These are phyloP conservation scores for Microbotryum lychnidis-dioicae DNA, from an alignment of 1,284 basidiomycete genomes.

Conservation along the genomic window DNA sequence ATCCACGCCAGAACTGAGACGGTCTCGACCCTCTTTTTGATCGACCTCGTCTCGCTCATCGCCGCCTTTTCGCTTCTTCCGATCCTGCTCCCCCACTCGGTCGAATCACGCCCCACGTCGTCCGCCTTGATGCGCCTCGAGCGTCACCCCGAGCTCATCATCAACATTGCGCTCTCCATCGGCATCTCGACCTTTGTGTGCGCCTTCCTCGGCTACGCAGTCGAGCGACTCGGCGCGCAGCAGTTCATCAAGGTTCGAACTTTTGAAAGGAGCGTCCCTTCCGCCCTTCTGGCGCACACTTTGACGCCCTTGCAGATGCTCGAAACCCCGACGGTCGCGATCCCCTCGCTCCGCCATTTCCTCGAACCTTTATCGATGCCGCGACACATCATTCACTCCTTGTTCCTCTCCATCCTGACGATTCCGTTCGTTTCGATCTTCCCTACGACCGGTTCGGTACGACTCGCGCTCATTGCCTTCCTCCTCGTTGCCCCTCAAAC, in stretches of 20 bases:
- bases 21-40: conserved; percentile 15
- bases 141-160: conserved; percentile 8
- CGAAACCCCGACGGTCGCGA: conserved; percentile 24
- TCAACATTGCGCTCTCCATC: conserved; percentile 19
- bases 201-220: conserved; percentile 10
- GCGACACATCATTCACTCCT: conserved; percentile 26
- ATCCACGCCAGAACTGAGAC: conserved; percentile 5
- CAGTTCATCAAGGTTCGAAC: conserved; percentile 10
- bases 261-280: conserved; percentile 16
- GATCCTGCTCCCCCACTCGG: conserved; percentile 16
- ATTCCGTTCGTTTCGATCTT: conserved; percentile 15
- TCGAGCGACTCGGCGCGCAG: conserved; percentile 15
- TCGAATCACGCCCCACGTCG: conserved; percentile 6
- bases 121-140: conserved; percentile 12
- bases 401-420: conserved; percentile 14
- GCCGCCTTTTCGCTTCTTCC: conserved; percentile 17
- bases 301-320: conserved; percentile 20
- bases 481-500: conserved; percentile 11
- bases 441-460: not conserved
- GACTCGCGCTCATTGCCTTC: conserved; percentile 9
- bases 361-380: conserved; percentile 21
- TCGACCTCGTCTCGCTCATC: conserved; percentile 19
- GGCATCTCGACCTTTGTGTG: conserved; percentile 8
- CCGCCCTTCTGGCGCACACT: conserved; percentile 12
- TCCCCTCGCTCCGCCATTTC: conserved; percentile 27